Base-by-base conservation (phyloP, 345 rosid genomes). In the Hibiscus mutabilis region DNA sequence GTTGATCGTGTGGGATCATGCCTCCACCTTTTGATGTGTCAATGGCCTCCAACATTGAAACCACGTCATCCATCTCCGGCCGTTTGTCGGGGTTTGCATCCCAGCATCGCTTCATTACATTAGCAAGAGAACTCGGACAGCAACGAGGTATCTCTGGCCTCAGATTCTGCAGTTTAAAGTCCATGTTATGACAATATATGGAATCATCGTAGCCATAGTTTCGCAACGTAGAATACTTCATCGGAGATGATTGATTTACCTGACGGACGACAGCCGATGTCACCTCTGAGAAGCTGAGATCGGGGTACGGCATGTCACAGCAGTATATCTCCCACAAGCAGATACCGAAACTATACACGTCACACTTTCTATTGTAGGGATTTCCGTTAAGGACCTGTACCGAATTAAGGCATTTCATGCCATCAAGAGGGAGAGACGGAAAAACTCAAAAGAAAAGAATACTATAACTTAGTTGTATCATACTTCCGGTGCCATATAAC, bases 401-500 rank as follows among this genome's bases (percentile, higher is more conserved):
- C 59, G 13, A 55, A 21, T 55, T 21, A 18, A 19, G 59, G 59
- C 46, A 56, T 62, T 67, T 27, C 64, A 75, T 56, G 46, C 42
- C 65, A 29, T 27, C 6, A 60, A 44, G 55, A 24, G 69, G 51
- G 69, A 25, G 14, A 22, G 4, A 21, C 22, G 5, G 19, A 9
- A 11, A 51, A n/a, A 51, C 56, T 51, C 56, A 37, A n/a, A 52
- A 47, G 19, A 49, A 68, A 21, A 63, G 69, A 18, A 47, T 46
- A n/a, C n/a, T n/a, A 55, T 71, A 33, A 37, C 8, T 37, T 37
- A 37, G 42, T 2, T 51, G 13, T n/a, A 33, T 24, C 27, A 72
- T 76, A 90, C 98, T 93, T 95, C 99, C 35, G 99, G 97, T 78
- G 99, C 99, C 97, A 95, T 92, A 86, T 95, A 95, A 61, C 97